phyloP scores from a whole-genome alignment of 805 yeast species.

The Torulaspora maleeae region DNA sequence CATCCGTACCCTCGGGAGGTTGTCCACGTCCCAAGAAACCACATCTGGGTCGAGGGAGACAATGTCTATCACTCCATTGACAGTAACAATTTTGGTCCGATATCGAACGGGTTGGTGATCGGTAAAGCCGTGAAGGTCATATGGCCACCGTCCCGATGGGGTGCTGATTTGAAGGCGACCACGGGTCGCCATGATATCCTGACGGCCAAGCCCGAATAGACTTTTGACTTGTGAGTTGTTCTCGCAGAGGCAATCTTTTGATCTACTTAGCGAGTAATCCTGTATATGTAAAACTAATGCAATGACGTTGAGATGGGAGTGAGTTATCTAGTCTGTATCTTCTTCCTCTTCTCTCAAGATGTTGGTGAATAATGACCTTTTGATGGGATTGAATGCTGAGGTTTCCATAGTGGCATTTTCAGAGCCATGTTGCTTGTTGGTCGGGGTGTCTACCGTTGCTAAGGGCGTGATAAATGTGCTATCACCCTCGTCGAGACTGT shows the following conservation, averaged over 20 bases:
- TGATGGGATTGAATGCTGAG: conserved; percentile 14
- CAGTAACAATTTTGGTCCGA: conserved; percentile 83
- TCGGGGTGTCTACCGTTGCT: conserved; percentile 7
- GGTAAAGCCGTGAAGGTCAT: conserved; percentile 69
- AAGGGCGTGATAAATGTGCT: conserved; percentile 15
- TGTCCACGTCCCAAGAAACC: conserved; percentile 68
- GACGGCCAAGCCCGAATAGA: conserved; percentile 5
- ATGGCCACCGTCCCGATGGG: conserved; percentile 64
- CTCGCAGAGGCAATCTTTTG: not conserved
- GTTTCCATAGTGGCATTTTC: conserved; percentile 4
- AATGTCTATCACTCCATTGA: conserved; percentile 74
- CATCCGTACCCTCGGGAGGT: conserved; percentile 57
- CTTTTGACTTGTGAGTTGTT: not conserved
- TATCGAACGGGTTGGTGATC: conserved; percentile 70
- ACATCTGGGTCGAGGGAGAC: conserved; percentile 95
- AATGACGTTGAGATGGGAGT: not conserved
- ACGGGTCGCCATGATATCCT: conserved; percentile 23
- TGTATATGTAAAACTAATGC: conserved; percentile 4
- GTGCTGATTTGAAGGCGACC: conserved; percentile 30
- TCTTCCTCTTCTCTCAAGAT: conserved; percentile 19
- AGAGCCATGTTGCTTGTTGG: not conserved
- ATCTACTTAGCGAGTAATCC: conserved; percentile 2
- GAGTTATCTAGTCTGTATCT: conserved; percentile 1
- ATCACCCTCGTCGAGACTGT: conserved; percentile 21
- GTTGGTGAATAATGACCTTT: conserved; percentile 17